phyloP scores from a whole-genome alignment of 352 stramenopile genomes.

The Globisporangium recalcitrans region DNA sequence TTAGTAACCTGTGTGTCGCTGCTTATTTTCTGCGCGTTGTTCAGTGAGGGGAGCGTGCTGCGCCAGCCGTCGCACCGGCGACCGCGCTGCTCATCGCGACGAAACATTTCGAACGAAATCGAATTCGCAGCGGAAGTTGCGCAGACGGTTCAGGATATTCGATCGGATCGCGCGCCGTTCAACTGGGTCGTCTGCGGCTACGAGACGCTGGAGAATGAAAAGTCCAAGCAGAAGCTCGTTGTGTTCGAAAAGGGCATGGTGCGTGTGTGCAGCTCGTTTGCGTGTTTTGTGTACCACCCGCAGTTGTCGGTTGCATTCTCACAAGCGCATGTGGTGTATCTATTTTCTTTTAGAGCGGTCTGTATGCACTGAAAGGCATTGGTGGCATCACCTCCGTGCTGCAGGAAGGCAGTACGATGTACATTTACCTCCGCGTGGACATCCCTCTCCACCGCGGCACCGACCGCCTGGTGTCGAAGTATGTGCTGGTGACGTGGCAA shows the following conservation, averaged over 20 bases:
- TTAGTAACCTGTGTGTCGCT: background rate
- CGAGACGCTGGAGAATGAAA: conserved; percentile 57
- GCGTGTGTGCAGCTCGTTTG: conserved; percentile 24
- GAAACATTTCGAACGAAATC: conserved; percentile 79
- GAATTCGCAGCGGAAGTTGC: conserved; percentile 72
- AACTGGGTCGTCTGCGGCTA: conserved; percentile 87
- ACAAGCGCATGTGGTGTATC: background rate
- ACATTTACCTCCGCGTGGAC: conserved; percentile 88
- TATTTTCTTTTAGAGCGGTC: conserved; percentile 50
- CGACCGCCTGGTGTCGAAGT: conserved; percentile 85
- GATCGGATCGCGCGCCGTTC: conserved; percentile 69
- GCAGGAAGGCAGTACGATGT: conserved; percentile 79
- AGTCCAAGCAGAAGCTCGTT: conserved; percentile 55
- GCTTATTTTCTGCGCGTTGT: background rate
- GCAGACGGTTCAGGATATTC: conserved; percentile 72
- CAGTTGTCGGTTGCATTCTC: background rate
- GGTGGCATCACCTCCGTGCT: conserved; percentile 70
- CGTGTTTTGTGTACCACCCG: background rate
- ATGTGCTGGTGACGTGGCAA: conserved; percentile 85
- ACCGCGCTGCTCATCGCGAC: conserved; percentile 59
- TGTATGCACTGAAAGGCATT: conserved; percentile 81
- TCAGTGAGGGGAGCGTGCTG: conserved; percentile 60
- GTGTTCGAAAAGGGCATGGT: conserved; percentile 86
- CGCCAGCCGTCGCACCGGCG: conserved; percentile 53
- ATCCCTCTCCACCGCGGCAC: conserved; percentile 75